Conservation (phyloP, 768 basidiomycete species). For the Rhodotorula kratochvilovae region DNA sequence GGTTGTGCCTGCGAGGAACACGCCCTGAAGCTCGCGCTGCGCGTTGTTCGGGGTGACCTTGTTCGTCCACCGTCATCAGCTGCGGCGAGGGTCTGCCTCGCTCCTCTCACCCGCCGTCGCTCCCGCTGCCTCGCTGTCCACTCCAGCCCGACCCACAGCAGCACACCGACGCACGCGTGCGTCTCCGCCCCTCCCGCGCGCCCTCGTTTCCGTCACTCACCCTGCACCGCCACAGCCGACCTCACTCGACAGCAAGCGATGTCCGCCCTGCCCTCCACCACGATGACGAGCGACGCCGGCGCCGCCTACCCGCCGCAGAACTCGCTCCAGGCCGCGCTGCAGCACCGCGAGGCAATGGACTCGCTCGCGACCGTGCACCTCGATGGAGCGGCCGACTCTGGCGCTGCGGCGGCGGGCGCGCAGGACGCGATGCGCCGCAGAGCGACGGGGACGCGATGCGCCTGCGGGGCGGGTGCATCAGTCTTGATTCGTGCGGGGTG, state of each 20-base stretch:
- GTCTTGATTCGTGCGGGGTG: background rate
- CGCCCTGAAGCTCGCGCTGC: no score
- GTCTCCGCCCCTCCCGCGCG: background rate
- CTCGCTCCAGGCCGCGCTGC: constrained; percentile 7
- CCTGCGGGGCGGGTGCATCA: background rate
- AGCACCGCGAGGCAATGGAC: background rate
- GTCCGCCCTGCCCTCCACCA: background rate
- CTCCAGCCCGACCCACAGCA: no score
- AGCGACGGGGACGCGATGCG: constrained; percentile 4
- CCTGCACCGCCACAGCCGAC: background rate
- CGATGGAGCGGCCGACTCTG: no score
- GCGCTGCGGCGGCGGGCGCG: no score
- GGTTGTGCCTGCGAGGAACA: no score
- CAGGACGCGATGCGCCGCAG: no score
- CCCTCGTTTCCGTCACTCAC: background rate
- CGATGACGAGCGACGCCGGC: background rate
- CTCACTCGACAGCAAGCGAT: background rate
- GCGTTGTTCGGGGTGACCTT: no score
- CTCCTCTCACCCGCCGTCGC: no score
- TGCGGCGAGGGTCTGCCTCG: no score
- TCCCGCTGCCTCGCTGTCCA: background rate
- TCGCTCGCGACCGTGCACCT: constrained; percentile 1
- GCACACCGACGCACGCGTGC: background rate
- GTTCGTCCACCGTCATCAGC: no score
- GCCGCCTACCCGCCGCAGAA: constrained; percentile 11